Percentiles rank a stretch among this genome's conserved stretches.
phyloP scores from a whole-genome alignment of 2,329 filamentous ascomycete genomes.

The Scytalidium lignicola region DNA sequence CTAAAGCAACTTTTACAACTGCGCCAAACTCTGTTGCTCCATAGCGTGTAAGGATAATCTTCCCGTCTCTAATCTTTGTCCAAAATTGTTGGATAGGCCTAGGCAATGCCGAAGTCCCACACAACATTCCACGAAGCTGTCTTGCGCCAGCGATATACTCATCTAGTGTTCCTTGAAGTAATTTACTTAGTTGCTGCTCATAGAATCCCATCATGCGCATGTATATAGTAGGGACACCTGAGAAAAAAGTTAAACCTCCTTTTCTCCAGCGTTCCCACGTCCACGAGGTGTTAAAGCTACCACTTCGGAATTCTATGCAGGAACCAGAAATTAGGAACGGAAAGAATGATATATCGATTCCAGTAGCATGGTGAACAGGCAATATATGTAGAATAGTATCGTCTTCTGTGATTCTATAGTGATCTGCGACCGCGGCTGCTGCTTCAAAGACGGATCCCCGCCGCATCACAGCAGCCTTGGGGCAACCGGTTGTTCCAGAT shows the following conservation, averaged over 20 bases:
- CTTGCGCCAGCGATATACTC: not conserved
- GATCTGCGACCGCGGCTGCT: not conserved
- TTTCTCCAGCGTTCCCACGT: conserved; percentile 23
- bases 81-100: not conserved
- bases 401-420: not conserved
- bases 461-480: not conserved
- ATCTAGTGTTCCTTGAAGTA: not conserved
- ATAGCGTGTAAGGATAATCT: not conserved
- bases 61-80: not conserved
- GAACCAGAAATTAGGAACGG: conserved; percentile 28
- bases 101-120: not conserved
- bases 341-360: conserved; percentile 30
- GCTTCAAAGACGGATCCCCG: not conserved
- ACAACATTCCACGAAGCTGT: not conserved
- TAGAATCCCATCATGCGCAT: conserved; percentile 27
- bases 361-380: conserved; percentile 31
- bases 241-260: conserved; percentile 27
- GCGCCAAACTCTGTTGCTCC: not conserved
- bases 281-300: conserved; percentile 29
- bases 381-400: not conserved
- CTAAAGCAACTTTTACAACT: not conserved
- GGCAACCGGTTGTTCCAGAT: not conserved
- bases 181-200: not conserved
- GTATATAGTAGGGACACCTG: conserved; percentile 31
- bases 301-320: conserved; percentile 29